Evolutionary conservation across 306 rosid genomes (phyloP).

Genomic region (Psophocarpus tetragonolobus): DNA sequence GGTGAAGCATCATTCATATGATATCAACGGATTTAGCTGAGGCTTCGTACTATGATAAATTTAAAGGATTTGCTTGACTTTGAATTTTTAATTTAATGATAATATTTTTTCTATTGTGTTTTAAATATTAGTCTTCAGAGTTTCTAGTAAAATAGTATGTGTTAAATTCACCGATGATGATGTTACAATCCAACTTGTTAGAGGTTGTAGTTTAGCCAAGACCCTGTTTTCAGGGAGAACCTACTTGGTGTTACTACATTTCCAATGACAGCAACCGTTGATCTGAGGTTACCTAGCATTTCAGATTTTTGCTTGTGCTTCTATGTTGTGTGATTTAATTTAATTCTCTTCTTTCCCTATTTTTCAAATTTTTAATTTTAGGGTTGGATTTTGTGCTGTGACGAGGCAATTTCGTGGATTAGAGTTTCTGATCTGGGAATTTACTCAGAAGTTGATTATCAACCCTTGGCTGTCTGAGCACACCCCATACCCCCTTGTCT

Average conservation of each 20-base stretch:
- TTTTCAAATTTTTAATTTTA: no score
- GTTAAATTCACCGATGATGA: not conserved
- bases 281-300: constrained; percentile 36
- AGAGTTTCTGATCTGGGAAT: constrained; percentile 91
- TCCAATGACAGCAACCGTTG: constrained; percentile 41
- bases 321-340: no score
- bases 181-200: constrained; percentile 56
- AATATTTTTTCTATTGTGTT: not conserved
- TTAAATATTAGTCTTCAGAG: not conserved
- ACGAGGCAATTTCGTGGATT: constrained; percentile 77
- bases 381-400: no score
- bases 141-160: fast-evolving
- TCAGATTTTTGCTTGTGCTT: not conserved
- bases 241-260: constrained; percentile 48
- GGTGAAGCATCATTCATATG: constrained; percentile 63
- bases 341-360: no score
- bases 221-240: constrained; percentile 50
- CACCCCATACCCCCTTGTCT: not conserved
- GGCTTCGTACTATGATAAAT: not conserved
- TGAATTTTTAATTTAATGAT: not conserved
- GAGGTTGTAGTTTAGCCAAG: constrained; percentile 46
- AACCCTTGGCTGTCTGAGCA: constrained; percentile 99
- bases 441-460: constrained; percentile 60
- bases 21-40: constrained; percentile 51
- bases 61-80: not conserved